These are phyloP conservation scores for Hippophae rhamnoides DNA, from an alignment of 306 rosid species.

Conservation along the genomic window DNA sequence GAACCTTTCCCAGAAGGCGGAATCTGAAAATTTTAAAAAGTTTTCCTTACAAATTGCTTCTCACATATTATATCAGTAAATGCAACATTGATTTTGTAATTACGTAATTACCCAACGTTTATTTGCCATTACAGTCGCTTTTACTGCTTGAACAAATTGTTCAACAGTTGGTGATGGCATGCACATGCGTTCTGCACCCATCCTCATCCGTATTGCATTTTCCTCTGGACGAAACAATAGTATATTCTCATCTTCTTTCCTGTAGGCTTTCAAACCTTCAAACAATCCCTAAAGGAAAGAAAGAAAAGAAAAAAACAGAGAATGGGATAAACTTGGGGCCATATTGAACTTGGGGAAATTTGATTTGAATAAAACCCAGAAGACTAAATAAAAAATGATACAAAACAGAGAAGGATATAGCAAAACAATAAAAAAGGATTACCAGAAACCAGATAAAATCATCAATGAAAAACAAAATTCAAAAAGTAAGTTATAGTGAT, in stretches of 20 bases:
- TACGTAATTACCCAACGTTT: conserved; percentile 62
- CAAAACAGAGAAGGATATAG: too few species aligned
- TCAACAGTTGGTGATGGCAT: conserved; percentile 83
- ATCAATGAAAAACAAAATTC: too few species aligned
- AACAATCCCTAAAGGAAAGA: conserved; percentile 59
- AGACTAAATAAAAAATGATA: not conserved
- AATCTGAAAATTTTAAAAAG: conserved; percentile 36
- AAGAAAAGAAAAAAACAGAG: conserved; percentile 11
- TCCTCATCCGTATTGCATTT: conserved; percentile 69
- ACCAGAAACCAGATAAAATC: too few species aligned
- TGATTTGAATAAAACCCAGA: not conserved
- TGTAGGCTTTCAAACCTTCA: conserved; percentile 94
- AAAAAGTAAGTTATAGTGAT: too few species aligned
- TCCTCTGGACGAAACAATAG: conserved; percentile 91
- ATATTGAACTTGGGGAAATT: not conserved
- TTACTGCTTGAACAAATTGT: conserved; percentile 85
- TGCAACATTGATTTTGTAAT: not conserved
- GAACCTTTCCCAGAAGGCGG: conserved; percentile 96
- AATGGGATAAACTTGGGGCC: not conserved
- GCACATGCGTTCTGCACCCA: conserved; percentile 94
- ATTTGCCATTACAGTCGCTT: conserved; percentile 83
- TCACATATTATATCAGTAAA: conserved; percentile 1
- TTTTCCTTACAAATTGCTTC: conserved; percentile 11
- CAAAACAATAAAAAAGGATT: too few species aligned
- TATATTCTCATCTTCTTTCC: conserved; percentile 58